phyloP scores from a whole-genome alignment of 176 grass and related monocot species.

The Eragrostis curvula region DNA sequence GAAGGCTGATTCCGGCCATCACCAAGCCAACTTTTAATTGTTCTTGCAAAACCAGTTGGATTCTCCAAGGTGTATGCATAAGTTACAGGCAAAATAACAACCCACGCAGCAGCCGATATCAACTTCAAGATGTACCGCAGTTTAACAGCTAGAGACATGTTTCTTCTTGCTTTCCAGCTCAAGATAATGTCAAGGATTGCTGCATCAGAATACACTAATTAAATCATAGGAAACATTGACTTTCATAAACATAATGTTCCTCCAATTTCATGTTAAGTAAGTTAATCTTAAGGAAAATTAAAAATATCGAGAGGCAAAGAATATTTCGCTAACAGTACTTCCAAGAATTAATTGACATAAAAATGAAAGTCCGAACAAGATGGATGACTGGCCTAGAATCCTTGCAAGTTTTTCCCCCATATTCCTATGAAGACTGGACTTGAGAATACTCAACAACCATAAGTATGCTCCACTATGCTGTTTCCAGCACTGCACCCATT shows the following conservation, averaged over 20 bases:
- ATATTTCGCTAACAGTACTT: not conserved
- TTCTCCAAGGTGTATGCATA: constrained; percentile 87
- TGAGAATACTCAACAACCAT: not conserved
- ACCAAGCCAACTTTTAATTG: constrained; percentile 96
- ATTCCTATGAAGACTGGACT: not conserved
- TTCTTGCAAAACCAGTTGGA: constrained; percentile 76
- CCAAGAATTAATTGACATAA: constrained; percentile 13
- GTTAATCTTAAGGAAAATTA: constrained; percentile 7
- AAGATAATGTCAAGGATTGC: constrained; percentile 83
- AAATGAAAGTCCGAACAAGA: constrained; percentile 1
- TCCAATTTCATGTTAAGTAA: constrained; percentile 22
- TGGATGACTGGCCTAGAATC: not conserved
- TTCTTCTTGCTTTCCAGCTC: constrained; percentile 96
- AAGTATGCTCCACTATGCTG: not conserved
- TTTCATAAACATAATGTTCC: constrained; percentile 9
- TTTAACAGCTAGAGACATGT: constrained; percentile 91
- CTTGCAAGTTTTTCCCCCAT: not conserved
- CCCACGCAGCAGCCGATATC: constrained; percentile 81
- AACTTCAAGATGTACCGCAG: constrained; percentile 92
- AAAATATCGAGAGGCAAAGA: constrained; percentile 14
- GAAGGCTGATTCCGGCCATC: constrained; percentile 72
- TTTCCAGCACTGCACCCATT: not conserved
- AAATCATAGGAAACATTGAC: constrained; percentile 3
- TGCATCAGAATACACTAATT: constrained; percentile 46
- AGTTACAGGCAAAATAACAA: constrained; percentile 85